A percentile compares a stretch with the other conserved stretches of the same genome.
phyloP scores from a whole-genome alignment of 2,329 filamentous ascomycete species.

The Pseudocercospora fijiensis region DNA sequence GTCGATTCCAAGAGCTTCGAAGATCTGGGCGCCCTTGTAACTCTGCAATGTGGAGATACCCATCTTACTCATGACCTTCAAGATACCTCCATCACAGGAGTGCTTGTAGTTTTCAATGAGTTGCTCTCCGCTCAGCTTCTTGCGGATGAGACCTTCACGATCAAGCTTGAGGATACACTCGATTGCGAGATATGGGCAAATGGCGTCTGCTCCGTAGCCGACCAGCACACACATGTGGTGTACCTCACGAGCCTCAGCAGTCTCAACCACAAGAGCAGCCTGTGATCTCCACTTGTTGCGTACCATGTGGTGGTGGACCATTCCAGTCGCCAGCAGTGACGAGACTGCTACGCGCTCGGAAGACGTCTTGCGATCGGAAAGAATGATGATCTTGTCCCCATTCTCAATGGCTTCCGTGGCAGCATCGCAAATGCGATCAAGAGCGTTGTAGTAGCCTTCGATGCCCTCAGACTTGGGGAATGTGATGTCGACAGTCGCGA shows the following conservation, averaged over 20 bases:
- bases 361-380: slow-evolving; percentile 85
- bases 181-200: slow-evolving; percentile 93
- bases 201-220: slow-evolving; percentile 89
- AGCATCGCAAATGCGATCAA: slow-evolving; percentile 85
- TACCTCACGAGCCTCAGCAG: slow-evolving; percentile 91
- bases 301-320: slow-evolving; percentile 93
- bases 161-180: slow-evolving; percentile 98
- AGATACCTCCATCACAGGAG: slow-evolving; percentile 90
- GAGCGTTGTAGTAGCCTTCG: slow-evolving; percentile 78
- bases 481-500: slow-evolving; percentile 87
- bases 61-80: slow-evolving; percentile 99
- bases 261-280: slow-evolving; percentile 84
- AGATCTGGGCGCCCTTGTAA: slow-evolving; percentile 98
- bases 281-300: slow-evolving; percentile 94
- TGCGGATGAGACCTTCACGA: slow-evolving; percentile 86
- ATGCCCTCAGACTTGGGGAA: slow-evolving; percentile 84
- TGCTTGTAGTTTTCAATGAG: slow-evolving; percentile 96
- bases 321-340: slow-evolving; percentile 80
- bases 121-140: slow-evolving; percentile 76
- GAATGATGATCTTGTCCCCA: slow-evolving; percentile 78
- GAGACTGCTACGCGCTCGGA: slow-evolving; percentile 82
- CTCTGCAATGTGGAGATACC: slow-evolving; percentile 94
- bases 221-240: slow-evolving; percentile 99
- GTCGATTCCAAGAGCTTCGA: slow-evolving; percentile 91
- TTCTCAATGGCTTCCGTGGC: slow-evolving; percentile 80